phyloP scores from a whole-genome alignment of 2,329 filamentous ascomycete genomes.

The Plectosphaerella plurivora region DNA sequence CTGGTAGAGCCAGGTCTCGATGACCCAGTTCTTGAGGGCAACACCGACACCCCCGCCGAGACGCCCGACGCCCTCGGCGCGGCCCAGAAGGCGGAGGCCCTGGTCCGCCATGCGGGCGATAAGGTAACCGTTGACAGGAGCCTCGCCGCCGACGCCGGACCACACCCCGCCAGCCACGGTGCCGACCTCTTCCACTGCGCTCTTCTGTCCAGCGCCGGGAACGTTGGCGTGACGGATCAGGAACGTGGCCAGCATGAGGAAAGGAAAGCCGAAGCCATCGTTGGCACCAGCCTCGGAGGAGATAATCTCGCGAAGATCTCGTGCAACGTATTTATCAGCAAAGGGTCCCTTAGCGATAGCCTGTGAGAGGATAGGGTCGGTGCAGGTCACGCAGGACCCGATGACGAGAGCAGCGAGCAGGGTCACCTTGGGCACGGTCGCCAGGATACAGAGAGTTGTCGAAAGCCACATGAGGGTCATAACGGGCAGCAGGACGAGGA shows the following conservation, averaged over 20 bases:
- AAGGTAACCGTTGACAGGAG: no score
- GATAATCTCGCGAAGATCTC: conserved; percentile 54
- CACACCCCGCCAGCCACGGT: background rate
- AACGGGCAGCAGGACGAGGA: conserved; percentile 49
- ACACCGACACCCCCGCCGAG: conserved; percentile 44
- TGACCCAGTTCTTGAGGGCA: conserved; percentile 39
- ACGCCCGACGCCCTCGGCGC: conserved; percentile 34
- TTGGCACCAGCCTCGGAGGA: conserved; percentile 58
- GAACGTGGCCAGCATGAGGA: conserved; percentile 39
- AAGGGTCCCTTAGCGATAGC: conserved; percentile 59
- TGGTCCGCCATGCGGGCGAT: conserved; percentile 6
- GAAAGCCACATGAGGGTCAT: conserved; percentile 60
- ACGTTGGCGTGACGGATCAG: conserved; percentile 38
- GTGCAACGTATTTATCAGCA: conserved; percentile 54
- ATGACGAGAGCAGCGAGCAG: conserved; percentile 52
- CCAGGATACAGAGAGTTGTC: conserved; percentile 50
- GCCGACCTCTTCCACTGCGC: background rate
- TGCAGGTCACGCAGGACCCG: conserved; percentile 56
- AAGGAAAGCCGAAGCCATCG: conserved; percentile 53
- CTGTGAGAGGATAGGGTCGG: conserved; percentile 56
- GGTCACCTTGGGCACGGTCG: conserved; percentile 48
- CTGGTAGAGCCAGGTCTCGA: conserved; percentile 42
- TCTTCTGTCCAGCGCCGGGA: conserved; percentile 11
- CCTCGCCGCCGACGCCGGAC: conserved; percentile 21
- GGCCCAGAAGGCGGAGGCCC: background rate